A percentile compares a stretch with the other conserved stretches of the same genome.
These are phyloP conservation scores for Cornus controversa DNA, from an alignment of 148 eudicot genomes.

Conservation along the genomic window DNA sequence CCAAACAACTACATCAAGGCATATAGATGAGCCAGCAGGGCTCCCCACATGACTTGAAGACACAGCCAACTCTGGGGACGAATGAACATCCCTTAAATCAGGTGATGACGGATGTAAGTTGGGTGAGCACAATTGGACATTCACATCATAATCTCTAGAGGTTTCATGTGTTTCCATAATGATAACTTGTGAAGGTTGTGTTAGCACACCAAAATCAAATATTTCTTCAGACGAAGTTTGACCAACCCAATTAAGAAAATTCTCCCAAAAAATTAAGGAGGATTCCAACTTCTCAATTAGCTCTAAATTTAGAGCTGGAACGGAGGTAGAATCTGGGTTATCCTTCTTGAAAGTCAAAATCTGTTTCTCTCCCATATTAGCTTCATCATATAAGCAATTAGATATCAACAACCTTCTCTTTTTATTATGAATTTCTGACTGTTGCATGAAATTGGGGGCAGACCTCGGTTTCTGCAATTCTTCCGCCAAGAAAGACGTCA, in stretches of 20 bases:
- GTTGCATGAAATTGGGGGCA: constrained; percentile 17
- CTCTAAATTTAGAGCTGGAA: constrained; percentile 21
- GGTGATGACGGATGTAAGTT: constrained; percentile 15
- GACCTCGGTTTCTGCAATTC: constrained; percentile 26
- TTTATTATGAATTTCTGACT: constrained; percentile 23
- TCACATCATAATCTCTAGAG: constrained; percentile 32
- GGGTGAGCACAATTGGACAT: constrained; percentile 18
- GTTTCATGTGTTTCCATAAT: constrained; percentile 19
- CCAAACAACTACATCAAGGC: constrained; percentile 21
- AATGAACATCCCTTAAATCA: constrained; percentile 24
- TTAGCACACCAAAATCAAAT: constrained; percentile 15
- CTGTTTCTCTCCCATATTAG: constrained; percentile 14
- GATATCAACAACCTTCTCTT: constrained; percentile 42
- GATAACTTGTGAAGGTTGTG: constrained; percentile 18
- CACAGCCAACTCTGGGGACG: constrained; percentile 28
- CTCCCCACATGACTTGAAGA: constrained; percentile 22
- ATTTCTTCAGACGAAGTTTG: constrained; percentile 13
- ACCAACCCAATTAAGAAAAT: constrained; percentile 16
- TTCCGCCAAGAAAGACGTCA: constrained; percentile 25
- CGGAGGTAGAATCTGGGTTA: constrained; percentile 10
- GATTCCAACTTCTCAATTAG: constrained; percentile 34
- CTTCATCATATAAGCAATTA: constrained; percentile 34
- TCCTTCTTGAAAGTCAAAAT: constrained; percentile 12
- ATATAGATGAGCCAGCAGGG: constrained; percentile 25
- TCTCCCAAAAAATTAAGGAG: constrained; percentile 37